These are phyloP conservation scores for Saururus chinensis DNA, from an alignment of 164 flowering plant genomes.

Conservation along the genomic window DNA sequence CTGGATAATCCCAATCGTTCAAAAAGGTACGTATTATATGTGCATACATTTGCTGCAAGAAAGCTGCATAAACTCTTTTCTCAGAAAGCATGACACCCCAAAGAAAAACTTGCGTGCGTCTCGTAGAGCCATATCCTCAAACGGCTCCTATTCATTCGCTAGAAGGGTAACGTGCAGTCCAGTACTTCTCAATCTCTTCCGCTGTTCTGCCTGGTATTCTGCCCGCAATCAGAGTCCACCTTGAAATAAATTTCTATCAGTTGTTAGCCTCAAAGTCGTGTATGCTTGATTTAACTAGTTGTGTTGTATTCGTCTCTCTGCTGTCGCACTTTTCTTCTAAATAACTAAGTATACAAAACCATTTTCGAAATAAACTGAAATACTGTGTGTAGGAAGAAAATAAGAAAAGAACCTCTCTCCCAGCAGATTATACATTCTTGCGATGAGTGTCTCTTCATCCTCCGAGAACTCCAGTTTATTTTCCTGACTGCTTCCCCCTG, in stretches of 20 bases:
- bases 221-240: slow-evolving; percentile 58
- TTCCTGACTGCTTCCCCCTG: slow-evolving; percentile 14
- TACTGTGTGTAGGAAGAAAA: not conserved
- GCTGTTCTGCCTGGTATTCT: slow-evolving; percentile 59
- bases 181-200: slow-evolving; percentile 49
- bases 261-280: not conserved
- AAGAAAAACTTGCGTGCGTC: no score
- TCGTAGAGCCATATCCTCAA: no score
- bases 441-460: slow-evolving; percentile 24
- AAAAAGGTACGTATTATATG: no score
- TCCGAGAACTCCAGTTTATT: slow-evolving; percentile 17
- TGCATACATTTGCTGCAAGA: no score
- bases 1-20: no score
- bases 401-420: slow-evolving; percentile 20
- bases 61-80: no score
- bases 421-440: slow-evolving; percentile 22
- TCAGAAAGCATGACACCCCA: no score
- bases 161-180: slow-evolving; percentile 31
- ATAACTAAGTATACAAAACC: not conserved
- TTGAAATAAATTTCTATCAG: slow-evolving; percentile 1
- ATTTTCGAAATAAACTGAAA: not conserved
- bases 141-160: not conserved
- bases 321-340: no score
- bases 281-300: no score
- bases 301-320: no score